phyloP scores from a whole-genome alignment of 2,329 filamentous ascomycete species.

The Aspergillaceae sp. region DNA sequence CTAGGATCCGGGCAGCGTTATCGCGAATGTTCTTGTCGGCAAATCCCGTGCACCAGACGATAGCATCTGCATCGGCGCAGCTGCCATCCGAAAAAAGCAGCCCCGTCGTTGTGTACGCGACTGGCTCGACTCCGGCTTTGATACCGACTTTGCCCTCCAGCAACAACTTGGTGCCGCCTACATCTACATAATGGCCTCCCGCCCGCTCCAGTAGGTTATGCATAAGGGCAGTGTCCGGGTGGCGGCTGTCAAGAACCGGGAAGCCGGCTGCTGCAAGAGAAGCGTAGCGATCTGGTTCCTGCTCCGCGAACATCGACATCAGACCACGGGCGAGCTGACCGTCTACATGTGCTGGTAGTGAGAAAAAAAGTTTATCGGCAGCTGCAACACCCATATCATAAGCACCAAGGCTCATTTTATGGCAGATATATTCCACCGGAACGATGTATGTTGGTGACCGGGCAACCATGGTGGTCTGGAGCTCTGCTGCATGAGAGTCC shows the following conservation, averaged over 20 bases:
- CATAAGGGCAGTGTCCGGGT: slow-evolving; percentile 14
- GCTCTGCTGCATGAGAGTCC: slow-evolving; percentile 36
- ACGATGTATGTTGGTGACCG: slow-evolving; percentile 32
- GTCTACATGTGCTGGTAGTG: slow-evolving; percentile 7
- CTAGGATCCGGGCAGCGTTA: slow-evolving; percentile 21
- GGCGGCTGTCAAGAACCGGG: slow-evolving; percentile 25
- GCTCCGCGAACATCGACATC: slow-evolving; percentile 15
- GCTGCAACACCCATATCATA: slow-evolving; percentile 20
- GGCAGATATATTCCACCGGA: slow-evolving; percentile 14
- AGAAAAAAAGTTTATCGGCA: slow-evolving; percentile 5
- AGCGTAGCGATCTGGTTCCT: slow-evolving; percentile 29
- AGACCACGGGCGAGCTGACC: slow-evolving; percentile 8
- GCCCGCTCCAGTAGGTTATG: slow-evolving; percentile 30
- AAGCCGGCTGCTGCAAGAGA: slow-evolving; percentile 28
- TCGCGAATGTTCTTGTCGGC: slow-evolving; percentile 23
- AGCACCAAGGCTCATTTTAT: slow-evolving; percentile 12
- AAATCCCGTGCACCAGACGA: slow-evolving; percentile 38
- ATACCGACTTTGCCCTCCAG: slow-evolving; percentile 24
- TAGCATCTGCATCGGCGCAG: slow-evolving; percentile 26
- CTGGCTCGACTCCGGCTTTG: slow-evolving; percentile 22
- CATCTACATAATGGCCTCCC: slow-evolving; percentile 37
- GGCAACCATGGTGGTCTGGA: slow-evolving; percentile 40
- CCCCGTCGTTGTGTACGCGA: slow-evolving; percentile 23
- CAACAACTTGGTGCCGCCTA: slow-evolving; percentile 27
- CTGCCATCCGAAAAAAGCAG: slow-evolving; percentile 29